Conservation (phyloP, 1,139 yeast species). For the Diutina ranongensis region DNA sequence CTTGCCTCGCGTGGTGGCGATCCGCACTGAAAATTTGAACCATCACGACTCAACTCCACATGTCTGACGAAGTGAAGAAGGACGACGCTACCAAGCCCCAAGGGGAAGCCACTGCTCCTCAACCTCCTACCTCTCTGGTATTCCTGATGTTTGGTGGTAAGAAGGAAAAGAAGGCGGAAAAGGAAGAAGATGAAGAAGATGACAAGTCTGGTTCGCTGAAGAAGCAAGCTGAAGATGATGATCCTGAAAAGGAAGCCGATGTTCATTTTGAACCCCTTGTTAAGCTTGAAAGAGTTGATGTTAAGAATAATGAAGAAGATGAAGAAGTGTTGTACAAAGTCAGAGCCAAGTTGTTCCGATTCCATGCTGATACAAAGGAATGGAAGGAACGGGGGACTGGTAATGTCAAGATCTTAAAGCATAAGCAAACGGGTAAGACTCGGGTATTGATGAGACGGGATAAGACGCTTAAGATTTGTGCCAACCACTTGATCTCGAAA, state of each 20-base stretch:
- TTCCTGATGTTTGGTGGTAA: slow-evolving; percentile 89
- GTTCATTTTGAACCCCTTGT: slow-evolving; percentile 96
- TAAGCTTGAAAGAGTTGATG: slow-evolving; percentile 89
- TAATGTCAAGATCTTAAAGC: slow-evolving; percentile 90
- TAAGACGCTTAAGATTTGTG: slow-evolving; percentile 94
- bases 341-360: slow-evolving; percentile 91
- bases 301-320: slow-evolving; percentile 92
- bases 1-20: not conserved
- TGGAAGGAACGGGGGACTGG: slow-evolving; percentile 99
- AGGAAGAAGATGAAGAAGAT: slow-evolving; percentile 13
- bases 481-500: slow-evolving; percentile 84
- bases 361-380: slow-evolving; percentile 72
- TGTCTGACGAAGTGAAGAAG: slow-evolving; percentile 5
- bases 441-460: slow-evolving; percentile 98
- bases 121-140: slow-evolving; percentile 65
- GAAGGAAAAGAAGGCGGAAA: slow-evolving; percentile 31
- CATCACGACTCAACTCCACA: not conserved
- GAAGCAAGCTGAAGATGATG: slow-evolving; percentile 39
- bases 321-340: slow-evolving; percentile 84
- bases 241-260: slow-evolving; percentile 82
- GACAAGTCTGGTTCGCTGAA: slow-evolving; percentile 19
- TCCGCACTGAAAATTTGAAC: not conserved
- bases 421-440: slow-evolving; percentile 68
- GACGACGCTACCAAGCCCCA: not conserved
- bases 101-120: not conserved